Base-by-base conservation (phyloP, 73 alveolate species). In the Paramecium pentaurelia region DNA sequence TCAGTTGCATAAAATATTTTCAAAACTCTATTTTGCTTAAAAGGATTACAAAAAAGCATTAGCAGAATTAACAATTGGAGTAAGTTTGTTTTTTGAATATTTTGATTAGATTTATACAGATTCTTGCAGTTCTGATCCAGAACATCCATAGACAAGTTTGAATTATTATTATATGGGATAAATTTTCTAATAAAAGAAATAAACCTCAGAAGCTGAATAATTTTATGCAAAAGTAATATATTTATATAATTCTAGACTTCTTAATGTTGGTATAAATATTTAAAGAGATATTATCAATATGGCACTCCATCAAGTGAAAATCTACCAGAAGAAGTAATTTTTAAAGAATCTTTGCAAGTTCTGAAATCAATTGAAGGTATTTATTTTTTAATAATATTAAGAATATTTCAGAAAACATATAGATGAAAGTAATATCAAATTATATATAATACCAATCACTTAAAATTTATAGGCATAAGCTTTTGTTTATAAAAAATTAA, bases 81-180 rank as follows among this genome's bases (percentile, higher is more conserved):
- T 89, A 89, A n/a, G 25, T 22, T 11, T 25, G 14, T 64, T 30
- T n/a, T 47, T 14, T 8, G 71, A 86, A 70, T 47, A 91, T 54
- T n/a, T 18, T 18, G 14, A n/a, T 2, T 96, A 96, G 85, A 96
- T 96, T 38, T 93, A 93, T 71, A 92, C 93, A 27, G 99, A 96
- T 42, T 95, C 97, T 59, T 71, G 73, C 36, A 90, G 87, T 75
- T 93, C 88, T 87, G 99, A 97, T 6, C 99, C 99, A 6, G 99
- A 96, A 68, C 86, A 94, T 49, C 95, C 95, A 12, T 84, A 89
- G 20, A 93, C 96, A 14, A 93, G 99, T 71, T 40, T 95, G 45
- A 96, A 97, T 60, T 96, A 96, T 77, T 96, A 86, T 93, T 95
- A 94, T 58, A 95, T 96, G 96, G 99, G 97, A 34, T 80, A 60